A percentile compares a stretch with the other conserved stretches of the same genome.
phyloP scores from a whole-genome alignment of 352 stramenopile species.

The Globisporangium yorkense region DNA sequence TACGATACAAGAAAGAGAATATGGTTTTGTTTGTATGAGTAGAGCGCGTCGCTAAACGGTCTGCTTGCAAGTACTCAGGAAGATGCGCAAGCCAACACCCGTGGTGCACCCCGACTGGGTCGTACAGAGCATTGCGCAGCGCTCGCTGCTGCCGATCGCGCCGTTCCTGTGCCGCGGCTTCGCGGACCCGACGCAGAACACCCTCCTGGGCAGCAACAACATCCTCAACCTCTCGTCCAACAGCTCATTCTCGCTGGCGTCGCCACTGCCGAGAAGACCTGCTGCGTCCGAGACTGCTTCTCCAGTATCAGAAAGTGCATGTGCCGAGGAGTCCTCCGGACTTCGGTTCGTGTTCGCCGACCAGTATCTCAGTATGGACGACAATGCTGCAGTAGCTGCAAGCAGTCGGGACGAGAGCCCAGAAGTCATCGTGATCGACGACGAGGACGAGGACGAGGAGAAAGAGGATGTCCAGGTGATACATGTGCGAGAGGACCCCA shows the following conservation, averaged over 20 bases:
- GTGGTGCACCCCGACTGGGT: slow-evolving; percentile 92
- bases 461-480: neutral
- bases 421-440: slow-evolving; percentile 4
- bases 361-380: neutral
- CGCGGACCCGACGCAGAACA: slow-evolving; percentile 57
- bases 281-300: neutral
- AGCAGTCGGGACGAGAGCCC: neutral
- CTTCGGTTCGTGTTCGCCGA: neutral
- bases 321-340: neutral
- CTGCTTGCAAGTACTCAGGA: slow-evolving; percentile 23
- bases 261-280: neutral
- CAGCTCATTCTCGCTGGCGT: slow-evolving; percentile 4
- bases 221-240: slow-evolving; percentile 2
- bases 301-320: neutral
- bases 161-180: slow-evolving; percentile 87
- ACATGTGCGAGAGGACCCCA: neutral
- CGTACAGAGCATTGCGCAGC: slow-evolving; percentile 77
- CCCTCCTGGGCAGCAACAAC: slow-evolving; percentile 21
- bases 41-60: too few relatives aligned
- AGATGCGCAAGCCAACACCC: slow-evolving; percentile 45
- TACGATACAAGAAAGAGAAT: slow-evolving; percentile 14
- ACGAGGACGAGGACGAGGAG: neutral
- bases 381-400: neutral
- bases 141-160: slow-evolving; percentile 60
- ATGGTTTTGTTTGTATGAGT: neutral